Evolutionary conservation across 2,329 filamentous ascomycete species (phyloP), one percentile per base, ranked within the genome.

Genomic region (Hawksworthiomyces lignivorus): DNA sequence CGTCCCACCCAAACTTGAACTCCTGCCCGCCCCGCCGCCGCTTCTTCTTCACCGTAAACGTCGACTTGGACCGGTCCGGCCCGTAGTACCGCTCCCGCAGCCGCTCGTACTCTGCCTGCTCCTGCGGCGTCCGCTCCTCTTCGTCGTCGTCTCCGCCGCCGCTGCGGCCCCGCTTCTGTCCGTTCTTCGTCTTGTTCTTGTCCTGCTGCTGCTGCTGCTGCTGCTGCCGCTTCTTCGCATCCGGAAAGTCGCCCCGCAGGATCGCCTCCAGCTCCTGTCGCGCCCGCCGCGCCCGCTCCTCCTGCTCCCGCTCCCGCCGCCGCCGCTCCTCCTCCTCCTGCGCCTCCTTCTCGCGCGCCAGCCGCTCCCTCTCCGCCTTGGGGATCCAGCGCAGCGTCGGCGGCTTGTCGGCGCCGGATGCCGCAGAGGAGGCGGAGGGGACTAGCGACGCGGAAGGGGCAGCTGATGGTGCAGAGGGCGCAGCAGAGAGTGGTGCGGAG

Each of bases 1-100:
- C 76, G 53, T 95, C 94, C 92, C 92, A 98, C 54, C 94, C 92
- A 55, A 98, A 98, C 56, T 96, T 98, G 69, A 98, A 98, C 61
- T 98, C 97, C 64, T 89, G 87, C 1, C 87, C 92, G 2, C 88
- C 94, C 48, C 90, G 76, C 67, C 86, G 84, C 43, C 90, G 77
- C 70, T 97, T 97, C 74, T 97, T 98, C 68, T 92, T 87, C 1
- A 89, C 89, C 0, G 88, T 94, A 57, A 97, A 96, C 28, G 77
- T 94, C 43, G 72, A 74, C 49, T 82, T 77, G 50, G 92, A 94
- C 39, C 85, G 79, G 50, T 95, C 87, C 1, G 87, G 84, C 4
- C 92, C 92, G 75, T 97, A 89, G 57, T 98, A 98, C 48, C 87
- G 74, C 52, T 87, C 80, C 46, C 85, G 75, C 47, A 87, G 78